These are phyloP conservation scores for Russula sp. DNA, from an alignment of 768 basidiomycete species.

Conservation along the genomic window DNA sequence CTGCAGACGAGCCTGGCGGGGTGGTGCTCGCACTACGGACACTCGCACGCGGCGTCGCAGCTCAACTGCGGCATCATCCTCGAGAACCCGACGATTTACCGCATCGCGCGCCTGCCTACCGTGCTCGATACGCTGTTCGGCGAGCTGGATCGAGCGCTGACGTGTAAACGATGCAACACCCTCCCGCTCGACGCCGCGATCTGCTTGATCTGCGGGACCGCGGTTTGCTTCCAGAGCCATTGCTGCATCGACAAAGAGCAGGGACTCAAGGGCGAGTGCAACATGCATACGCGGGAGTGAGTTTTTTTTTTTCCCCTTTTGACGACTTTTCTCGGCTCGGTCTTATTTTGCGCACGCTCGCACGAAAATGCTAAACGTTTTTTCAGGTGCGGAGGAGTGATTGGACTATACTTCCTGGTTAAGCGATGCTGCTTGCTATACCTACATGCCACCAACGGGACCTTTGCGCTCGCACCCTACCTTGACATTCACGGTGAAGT, in stretches of 20 bases:
- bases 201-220: constrained; percentile 84
- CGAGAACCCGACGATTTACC: constrained; percentile 81
- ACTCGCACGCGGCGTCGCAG: constrained; percentile 72
- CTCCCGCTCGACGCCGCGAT: constrained; percentile 84
- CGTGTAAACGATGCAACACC: constrained; percentile 70
- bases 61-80: constrained; percentile 72
- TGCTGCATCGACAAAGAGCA: constrained; percentile 79
- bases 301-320: not conserved
- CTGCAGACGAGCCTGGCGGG: constrained; percentile 84
- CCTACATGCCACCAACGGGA: constrained; percentile 83
- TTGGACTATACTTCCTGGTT: constrained; percentile 87
- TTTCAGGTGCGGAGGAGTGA: constrained; percentile 78
- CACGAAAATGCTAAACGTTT: not conserved
- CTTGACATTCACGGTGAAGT: constrained; percentile 92
- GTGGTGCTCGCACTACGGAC: constrained; percentile 87
- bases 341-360: too few species aligned
- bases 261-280: constrained; percentile 79
- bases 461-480: constrained; percentile 84
- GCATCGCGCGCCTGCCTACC: constrained; percentile 71
- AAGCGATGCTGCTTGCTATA: constrained; percentile 89
- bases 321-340: too few species aligned
- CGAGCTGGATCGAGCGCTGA: constrained; percentile 64
- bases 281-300: constrained; percentile 85
- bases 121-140: constrained; percentile 80
- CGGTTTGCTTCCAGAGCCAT: constrained; percentile 85